phyloP scores from a whole-genome alignment of 331 rosid species.

The Malus hybrid region DNA sequence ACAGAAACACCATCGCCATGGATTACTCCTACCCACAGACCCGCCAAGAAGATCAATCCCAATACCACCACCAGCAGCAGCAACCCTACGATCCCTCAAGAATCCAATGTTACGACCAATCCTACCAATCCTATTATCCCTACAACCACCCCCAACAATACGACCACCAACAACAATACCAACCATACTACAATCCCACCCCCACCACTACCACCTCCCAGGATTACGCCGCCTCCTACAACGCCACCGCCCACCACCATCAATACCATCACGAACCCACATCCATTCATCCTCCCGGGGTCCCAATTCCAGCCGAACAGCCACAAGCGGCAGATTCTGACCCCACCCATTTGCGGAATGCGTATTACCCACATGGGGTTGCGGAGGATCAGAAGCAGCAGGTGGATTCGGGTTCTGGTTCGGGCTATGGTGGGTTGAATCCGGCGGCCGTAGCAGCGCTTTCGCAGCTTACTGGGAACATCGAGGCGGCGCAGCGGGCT shows the following conservation, averaged over 20 bases:
- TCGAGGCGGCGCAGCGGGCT: slow-evolving; percentile 13
- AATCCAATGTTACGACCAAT: slow-evolving; percentile 40
- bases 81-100: slow-evolving; percentile 38
- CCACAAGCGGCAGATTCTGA: background rate
- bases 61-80: slow-evolving; percentile 31
- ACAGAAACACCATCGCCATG: slow-evolving; percentile 8
- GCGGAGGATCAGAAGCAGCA: slow-evolving; percentile 13
- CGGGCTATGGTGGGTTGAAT: slow-evolving; percentile 8
- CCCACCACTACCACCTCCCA: background rate
- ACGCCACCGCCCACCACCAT: slow-evolving; percentile 15
- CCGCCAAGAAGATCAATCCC: slow-evolving; percentile 14
- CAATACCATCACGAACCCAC: slow-evolving; percentile 37
- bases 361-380: slow-evolving; percentile 16
- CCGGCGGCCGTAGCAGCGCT: slow-evolving; percentile 22
- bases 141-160: slow-evolving; percentile 10
- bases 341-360: slow-evolving; percentile 15
- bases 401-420: background rate
- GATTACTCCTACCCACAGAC: slow-evolving; percentile 7
- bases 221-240: slow-evolving; percentile 15
- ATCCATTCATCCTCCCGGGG: slow-evolving; percentile 74
- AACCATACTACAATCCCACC: slow-evolving; percentile 23
- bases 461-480: slow-evolving; percentile 23
- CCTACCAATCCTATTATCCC: slow-evolving; percentile 39
- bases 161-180: slow-evolving; percentile 29
- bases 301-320: slow-evolving; percentile 32